Evolutionary conservation across 345 rosid genomes (phyloP).

Genomic region (Rhodamnia rubescens): DNA sequence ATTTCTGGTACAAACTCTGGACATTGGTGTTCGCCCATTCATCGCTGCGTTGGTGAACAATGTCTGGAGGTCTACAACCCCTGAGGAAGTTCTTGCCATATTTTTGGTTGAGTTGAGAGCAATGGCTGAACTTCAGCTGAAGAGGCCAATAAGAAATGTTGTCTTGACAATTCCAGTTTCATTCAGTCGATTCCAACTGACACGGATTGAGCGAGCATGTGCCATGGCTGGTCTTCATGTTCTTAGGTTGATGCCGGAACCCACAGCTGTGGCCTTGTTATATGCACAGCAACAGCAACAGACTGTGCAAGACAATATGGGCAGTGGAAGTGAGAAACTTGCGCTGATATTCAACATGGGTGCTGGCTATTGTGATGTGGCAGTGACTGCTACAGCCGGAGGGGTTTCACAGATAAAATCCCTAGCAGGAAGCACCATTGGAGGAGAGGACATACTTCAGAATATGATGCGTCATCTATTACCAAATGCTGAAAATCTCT

Average conservation of each 20-base stretch:
- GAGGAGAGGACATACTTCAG: constrained; percentile 86
- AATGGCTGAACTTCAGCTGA: constrained; percentile 70
- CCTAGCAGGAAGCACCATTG: constrained; percentile 52
- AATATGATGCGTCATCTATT: constrained; percentile 51
- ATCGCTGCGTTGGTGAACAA: constrained; percentile 73
- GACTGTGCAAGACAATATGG: constrained; percentile 53
- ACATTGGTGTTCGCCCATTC: constrained; percentile 76
- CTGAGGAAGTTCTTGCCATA: constrained; percentile 85
- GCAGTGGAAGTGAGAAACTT: constrained; percentile 72
- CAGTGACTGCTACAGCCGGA: constrained; percentile 75
- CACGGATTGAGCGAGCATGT: constrained; percentile 76
- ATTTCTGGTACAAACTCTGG: constrained; percentile 77
- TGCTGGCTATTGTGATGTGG: constrained; percentile 82
- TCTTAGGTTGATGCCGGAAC: constrained; percentile 83
- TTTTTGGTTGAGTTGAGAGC: constrained; percentile 57
- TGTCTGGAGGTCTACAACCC: constrained; percentile 80
- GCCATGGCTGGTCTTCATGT: constrained; percentile 89
- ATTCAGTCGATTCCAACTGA: constrained; percentile 69
- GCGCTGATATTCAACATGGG: constrained; percentile 86
- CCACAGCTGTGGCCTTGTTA: constrained; percentile 76
- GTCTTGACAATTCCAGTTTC: constrained; percentile 80
- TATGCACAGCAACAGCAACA: constrained; percentile 88
- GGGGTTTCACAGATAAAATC: constrained; percentile 92
- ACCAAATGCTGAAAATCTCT: constrained; percentile 31
- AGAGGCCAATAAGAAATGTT: constrained; percentile 58